Conservation (phyloP, 2,329 filamentous ascomycete species). For the Epichloe festucae region DNA sequence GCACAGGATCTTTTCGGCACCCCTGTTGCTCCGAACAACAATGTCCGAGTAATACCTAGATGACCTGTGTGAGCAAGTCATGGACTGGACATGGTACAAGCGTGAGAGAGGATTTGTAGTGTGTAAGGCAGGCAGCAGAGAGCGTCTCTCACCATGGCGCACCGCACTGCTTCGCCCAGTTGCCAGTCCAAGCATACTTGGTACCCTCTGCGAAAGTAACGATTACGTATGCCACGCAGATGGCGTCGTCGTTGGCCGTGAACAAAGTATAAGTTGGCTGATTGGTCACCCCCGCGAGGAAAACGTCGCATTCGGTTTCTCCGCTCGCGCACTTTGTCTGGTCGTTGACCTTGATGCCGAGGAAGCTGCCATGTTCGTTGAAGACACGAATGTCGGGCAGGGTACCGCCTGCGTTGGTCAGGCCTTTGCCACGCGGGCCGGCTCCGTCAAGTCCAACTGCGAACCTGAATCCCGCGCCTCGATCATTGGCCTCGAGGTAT, state of each 20-base stretch:
- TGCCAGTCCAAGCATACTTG: neutral
- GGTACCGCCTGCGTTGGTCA: neutral
- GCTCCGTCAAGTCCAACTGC: neutral
- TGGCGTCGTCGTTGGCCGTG: neutral
- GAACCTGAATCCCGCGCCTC: neutral
- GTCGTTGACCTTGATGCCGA: neutral
- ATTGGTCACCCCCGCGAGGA: rapidly evolving
- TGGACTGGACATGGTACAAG: neutral
- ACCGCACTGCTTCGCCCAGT: neutral
- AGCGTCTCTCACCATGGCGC: neutral
- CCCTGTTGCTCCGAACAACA: neutral
- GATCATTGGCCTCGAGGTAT: neutral
- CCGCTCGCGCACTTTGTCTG: neutral
- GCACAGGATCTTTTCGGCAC: neutral
- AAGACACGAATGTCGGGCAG: neutral
- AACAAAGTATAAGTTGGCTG: neutral
- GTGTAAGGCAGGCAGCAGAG: neutral
- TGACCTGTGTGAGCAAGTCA: neutral
- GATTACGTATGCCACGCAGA: neutral
- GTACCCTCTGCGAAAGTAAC: neutral
- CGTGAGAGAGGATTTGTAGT: neutral
- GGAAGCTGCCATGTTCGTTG: neutral
- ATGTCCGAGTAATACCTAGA: conserved; percentile 1
- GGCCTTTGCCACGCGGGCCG: neutral
- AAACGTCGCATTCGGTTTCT: neutral